Evolutionary conservation across 2,329 filamentous ascomycete species (phyloP), one percentile per base, ranked within the genome.

Genomic region (Clarireedia paspali): DNA sequence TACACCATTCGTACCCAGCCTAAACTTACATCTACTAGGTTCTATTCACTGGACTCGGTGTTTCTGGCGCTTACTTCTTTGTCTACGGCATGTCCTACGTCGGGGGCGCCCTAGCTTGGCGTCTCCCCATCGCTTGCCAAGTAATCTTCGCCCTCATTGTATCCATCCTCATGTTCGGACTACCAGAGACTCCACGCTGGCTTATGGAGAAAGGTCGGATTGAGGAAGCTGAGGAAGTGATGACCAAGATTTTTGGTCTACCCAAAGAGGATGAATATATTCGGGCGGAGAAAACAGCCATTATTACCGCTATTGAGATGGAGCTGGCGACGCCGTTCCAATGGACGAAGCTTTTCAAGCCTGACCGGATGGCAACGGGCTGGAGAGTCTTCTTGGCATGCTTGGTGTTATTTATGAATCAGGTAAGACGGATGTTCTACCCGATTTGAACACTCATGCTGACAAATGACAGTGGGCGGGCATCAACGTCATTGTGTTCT

Each of bases 111-210:
- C 68, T 73, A 6, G 68, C 71, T 17, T 76, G 73, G 73, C 70
- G 74, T 2, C 72, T 76, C 45, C 74, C 74, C 0, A 69, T 77
- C 12, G 69, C 68, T 5, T 69, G 75, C 12, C 74, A 77, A 59
- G 65, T 65, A 12, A 63, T 75, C 12, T 72, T 72, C 9, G 72
- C 72, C 1, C 50, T 72, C 0, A 67, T 70, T 5, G 62, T 75
- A 0, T 66, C 70, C 15, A 63, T 75, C 2, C 67, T 68, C 1
- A 68, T 70, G 4, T 59, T 69, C 0, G 66, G 65, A 47, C 66
- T 76, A 1, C 74, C 73, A 1, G 70, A 73, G 50, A 71, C 70
- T 0, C 71, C 71, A 7, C 67, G 70, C 9, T 73, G 67, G 63
- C 66, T 73, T 9, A 62, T 70, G 59, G 63, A 64, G 47, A 66